Percentiles rank a stretch among this genome's conserved stretches.
Conservation (phyloP, 345 rosid species). For the Orychophragmus violaceus region DNA sequence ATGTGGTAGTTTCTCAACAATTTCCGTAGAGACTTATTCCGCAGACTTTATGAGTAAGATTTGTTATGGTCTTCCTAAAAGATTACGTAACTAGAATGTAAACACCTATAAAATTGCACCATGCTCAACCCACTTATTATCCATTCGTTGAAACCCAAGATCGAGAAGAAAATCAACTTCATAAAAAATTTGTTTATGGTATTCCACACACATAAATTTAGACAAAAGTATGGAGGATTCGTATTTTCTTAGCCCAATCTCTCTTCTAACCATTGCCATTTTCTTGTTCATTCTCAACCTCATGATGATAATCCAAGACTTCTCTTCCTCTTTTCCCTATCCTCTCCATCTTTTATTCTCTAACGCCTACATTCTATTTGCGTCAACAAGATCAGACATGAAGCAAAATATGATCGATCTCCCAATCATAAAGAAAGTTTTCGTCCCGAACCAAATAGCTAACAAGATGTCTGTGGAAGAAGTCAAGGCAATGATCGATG, state of each 20-base stretch:
- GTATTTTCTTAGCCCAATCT: constrained; percentile 24
- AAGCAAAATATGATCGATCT: neutral
- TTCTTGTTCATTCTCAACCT: constrained; percentile 24
- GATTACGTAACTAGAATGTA: neutral
- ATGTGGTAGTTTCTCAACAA: constrained; percentile 24
- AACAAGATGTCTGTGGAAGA: constrained; percentile 27
- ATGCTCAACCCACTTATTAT: neutral
- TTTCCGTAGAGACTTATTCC: constrained; percentile 16
- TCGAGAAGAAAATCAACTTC: neutral
- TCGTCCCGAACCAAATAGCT: neutral
- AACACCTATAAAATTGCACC: constrained; percentile 15
- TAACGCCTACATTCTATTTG: constrained; percentile 4
- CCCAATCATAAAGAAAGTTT: neutral
- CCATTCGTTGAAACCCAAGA: constrained; percentile 4
- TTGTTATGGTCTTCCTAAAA: constrained; percentile 12
- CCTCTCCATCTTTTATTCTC: constrained; percentile 15
- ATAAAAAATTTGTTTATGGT: constrained; percentile 11
- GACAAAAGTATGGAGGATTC: constrained; percentile 28
- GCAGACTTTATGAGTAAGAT: constrained; percentile 21
- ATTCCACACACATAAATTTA: constrained; percentile 19
- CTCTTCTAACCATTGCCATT: constrained; percentile 22
- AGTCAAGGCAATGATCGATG: constrained; percentile 35
- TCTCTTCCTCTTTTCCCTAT: constrained; percentile 22
- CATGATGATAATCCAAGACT: constrained; percentile 23
- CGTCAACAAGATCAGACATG: neutral